A percentile compares a stretch with the other conserved stretches of the same genome.
Conservation (phyloP, 1,139 yeast species). For the Torulaspora pretoriensis region DNA sequence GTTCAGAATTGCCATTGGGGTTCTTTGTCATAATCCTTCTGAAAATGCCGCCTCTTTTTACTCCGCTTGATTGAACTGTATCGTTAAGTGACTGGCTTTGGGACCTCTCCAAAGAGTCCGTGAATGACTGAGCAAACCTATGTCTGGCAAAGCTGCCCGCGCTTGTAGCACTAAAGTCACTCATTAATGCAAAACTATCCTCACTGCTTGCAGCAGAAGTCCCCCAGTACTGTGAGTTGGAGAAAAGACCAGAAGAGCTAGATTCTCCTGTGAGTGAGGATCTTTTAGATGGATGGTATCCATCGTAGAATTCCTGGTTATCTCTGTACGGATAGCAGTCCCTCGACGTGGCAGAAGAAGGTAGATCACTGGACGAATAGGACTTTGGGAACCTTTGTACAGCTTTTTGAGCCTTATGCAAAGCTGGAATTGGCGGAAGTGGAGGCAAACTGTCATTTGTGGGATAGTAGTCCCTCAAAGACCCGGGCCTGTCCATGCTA, state of each 20-base stretch:
- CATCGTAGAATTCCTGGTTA: conserved; percentile 22
- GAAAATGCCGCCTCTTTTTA: conserved; percentile 28
- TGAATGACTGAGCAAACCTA: conserved; percentile 46
- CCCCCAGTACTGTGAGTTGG: conserved; percentile 32
- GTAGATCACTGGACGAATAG: conserved; percentile 28
- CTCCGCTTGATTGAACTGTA: conserved; percentile 5
- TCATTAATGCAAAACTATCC: conserved; percentile 41
- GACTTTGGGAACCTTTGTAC: conserved; percentile 23
- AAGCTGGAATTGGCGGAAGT: conserved; percentile 32
- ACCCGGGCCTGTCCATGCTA: neutral
- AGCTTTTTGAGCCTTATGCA: conserved; percentile 14
- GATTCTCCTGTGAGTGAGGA: conserved; percentile 16
- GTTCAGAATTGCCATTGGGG: conserved; percentile 6
- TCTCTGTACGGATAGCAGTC: conserved; percentile 17
- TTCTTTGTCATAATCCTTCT: conserved; percentile 24
- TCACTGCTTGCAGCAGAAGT: conserved; percentile 34
- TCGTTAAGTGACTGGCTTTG: conserved; percentile 12
- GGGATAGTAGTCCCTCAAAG: conserved; percentile 1
- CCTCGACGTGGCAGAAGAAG: conserved; percentile 10
- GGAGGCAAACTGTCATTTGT: conserved; percentile 19
- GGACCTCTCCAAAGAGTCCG: conserved; percentile 33
- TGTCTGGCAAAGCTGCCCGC: conserved; percentile 83
- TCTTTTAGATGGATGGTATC: conserved; percentile 17
- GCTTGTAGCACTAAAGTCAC: conserved; percentile 80
- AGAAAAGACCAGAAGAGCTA: conserved; percentile 22